Evolutionary conservation across 2,329 filamentous ascomycete genomes (phyloP).

Genomic region (Cryphonectria nitschkei): DNA sequence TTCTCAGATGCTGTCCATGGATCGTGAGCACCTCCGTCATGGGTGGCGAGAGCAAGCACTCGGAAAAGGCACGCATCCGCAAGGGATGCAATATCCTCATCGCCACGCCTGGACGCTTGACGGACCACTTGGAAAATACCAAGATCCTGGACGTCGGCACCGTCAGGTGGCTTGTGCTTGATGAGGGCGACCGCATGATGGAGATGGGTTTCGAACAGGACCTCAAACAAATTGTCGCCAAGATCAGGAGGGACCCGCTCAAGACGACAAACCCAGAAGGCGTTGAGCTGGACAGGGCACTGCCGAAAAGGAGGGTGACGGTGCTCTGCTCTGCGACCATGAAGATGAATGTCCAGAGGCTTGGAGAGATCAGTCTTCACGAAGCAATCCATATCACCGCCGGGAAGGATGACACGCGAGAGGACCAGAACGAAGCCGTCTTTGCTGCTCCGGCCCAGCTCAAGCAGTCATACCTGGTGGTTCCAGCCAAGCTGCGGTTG

Average conservation of each 20-base stretch:
- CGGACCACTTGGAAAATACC: slow-evolving; percentile 91
- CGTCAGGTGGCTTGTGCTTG: slow-evolving; percentile 90
- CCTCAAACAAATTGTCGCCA: slow-evolving; percentile 81
- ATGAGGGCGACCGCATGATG: slow-evolving; percentile 98
- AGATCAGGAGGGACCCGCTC: slow-evolving; percentile 69
- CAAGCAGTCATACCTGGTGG: slow-evolving; percentile 87
- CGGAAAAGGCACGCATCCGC: slow-evolving; percentile 89
- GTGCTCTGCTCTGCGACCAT: slow-evolving; percentile 95
- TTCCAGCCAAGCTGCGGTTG: slow-evolving; percentile 86
- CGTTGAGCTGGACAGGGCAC: slow-evolving; percentile 60
- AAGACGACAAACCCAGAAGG: slow-evolving; percentile 63
- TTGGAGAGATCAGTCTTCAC: slow-evolving; percentile 93
- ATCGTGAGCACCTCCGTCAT: slow-evolving; percentile 86
- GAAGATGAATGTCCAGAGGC: slow-evolving; percentile 94
- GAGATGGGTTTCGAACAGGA: slow-evolving; percentile 97
- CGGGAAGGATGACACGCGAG: slow-evolving; percentile 53
- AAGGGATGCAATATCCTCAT: slow-evolving; percentile 97
- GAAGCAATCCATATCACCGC: slow-evolving; percentile 87
- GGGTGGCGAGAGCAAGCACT: slow-evolving; percentile 70
- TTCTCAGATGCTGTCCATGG: slow-evolving; percentile 90
- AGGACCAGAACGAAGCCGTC: slow-evolving; percentile 52
- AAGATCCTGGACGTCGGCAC: slow-evolving; percentile 85
- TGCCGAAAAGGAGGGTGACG: slow-evolving; percentile 79
- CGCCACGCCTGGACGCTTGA: slow-evolving; percentile 87
- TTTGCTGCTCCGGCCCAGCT: slow-evolving; percentile 90